Conservation (phyloP, 148 eudicot genomes). For the Beta vulgaris region DNA sequence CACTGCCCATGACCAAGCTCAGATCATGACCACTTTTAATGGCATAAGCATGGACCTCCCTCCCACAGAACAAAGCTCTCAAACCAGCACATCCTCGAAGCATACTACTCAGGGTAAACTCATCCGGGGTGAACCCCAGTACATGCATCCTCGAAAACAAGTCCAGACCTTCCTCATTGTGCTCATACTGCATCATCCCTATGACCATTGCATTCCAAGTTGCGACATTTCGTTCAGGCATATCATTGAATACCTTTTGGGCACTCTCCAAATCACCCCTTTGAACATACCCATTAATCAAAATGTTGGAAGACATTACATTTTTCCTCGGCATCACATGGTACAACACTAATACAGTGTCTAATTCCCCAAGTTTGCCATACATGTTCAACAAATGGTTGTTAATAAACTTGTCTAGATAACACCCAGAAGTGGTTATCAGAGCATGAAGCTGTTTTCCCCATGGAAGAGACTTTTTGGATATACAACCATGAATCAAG, state of each 20-base stretch:
- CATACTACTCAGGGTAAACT: constrained; percentile 65
- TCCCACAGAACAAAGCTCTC: constrained; percentile 46
- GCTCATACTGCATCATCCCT: constrained; percentile 56
- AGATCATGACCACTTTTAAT: constrained; percentile 50
- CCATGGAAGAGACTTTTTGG: constrained; percentile 37
- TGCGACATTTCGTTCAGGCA: constrained; percentile 67
- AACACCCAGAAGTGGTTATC: constrained; percentile 56
- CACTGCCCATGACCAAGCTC: constrained; percentile 57
- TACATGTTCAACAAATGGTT: constrained; percentile 69
- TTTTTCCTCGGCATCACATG: constrained; percentile 57
- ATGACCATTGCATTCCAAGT: constrained; percentile 86
- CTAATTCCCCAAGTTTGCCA: constrained; percentile 49
- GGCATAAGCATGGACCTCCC: constrained; percentile 63
- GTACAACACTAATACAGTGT: constrained; percentile 41
- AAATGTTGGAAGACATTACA: constrained; percentile 71
- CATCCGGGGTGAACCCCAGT: constrained; percentile 63
- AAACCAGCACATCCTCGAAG: constrained; percentile 83
- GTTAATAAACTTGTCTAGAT: constrained; percentile 48
- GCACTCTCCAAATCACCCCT: constrained; percentile 59
- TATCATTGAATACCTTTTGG: constrained; percentile 53
- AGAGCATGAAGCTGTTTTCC: constrained; percentile 66
- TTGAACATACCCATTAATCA: constrained; percentile 63
- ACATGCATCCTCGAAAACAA: constrained; percentile 52
- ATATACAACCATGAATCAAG: constrained; percentile 56
- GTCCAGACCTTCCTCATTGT: constrained; percentile 60